Evolutionary conservation across 495 filamentous ascomycete species (phyloP).

Genomic region (Aspergillus panamensis): DNA sequence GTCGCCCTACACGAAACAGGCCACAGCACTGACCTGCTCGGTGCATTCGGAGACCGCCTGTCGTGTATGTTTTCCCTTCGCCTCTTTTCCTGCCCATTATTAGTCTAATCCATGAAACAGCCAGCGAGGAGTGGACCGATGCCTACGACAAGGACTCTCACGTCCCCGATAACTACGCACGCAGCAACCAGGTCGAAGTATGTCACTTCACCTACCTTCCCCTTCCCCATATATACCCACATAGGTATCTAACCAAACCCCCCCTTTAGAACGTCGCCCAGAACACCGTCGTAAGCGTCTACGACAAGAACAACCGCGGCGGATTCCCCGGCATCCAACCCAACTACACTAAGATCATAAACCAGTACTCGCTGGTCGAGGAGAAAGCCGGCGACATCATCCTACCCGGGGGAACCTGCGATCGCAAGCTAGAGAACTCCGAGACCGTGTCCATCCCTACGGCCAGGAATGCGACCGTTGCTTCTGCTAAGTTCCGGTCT

Average conservation of each 20-base stretch:
- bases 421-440: slow-evolving; percentile 12
- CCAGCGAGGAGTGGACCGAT: slow-evolving; percentile 4
- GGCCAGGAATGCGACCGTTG: background rate
- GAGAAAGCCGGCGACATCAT: slow-evolving; percentile 3
- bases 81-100: background rate
- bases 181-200: slow-evolving; percentile 9
- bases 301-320: slow-evolving; percentile 2
- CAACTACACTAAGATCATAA: slow-evolving; percentile 1
- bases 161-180: slow-evolving; percentile 10
- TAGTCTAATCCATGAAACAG: background rate
- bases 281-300: slow-evolving; percentile 7
- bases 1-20: slow-evolving; percentile 11
- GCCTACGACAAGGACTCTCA: slow-evolving; percentile 3
- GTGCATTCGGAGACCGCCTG: slow-evolving; percentile 1
- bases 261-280: slow-evolving; percentile 8
- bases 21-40: slow-evolving; percentile 8
- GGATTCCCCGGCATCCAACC: slow-evolving; percentile 8
- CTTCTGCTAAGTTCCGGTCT: background rate
- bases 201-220: background rate
- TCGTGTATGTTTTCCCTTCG: background rate
- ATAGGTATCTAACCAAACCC: background rate
- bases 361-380: slow-evolving; percentile 8
- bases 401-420: slow-evolving; percentile 6
- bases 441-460: background rate
- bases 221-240: background rate